Evolutionary conservation across 2,329 filamentous ascomycete genomes (phyloP), one percentile per base, ranked within the genome.

Genomic region (Aspergillus persii): DNA sequence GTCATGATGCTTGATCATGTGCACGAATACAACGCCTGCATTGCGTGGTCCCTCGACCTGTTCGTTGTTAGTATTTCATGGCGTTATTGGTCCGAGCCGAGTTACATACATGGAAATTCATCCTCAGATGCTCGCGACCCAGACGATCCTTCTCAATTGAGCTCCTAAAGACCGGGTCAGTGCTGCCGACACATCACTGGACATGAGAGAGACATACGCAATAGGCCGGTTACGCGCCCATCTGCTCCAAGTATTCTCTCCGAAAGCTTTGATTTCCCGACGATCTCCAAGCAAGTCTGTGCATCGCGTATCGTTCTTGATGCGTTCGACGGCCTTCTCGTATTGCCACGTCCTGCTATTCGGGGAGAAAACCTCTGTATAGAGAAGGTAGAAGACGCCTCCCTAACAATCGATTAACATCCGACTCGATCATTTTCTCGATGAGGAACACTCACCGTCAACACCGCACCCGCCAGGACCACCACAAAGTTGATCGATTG

Each of bases 401-500:
- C 87, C 87, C 89, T 92, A 66, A 23, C 49, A 52, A 55, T 26
- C 12, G 3, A 30, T 47, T 18, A 51, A 48, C 15, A 47, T 29
- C 49, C 8, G 9, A 47, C 36, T 29, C 18, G 49, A 50, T 46
- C 1, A 49, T 53, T 23, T 8, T 3, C 31, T 31, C 31, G 47
- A 48, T 3, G 3, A 9, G 12, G 29, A 41, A 41, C 44, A 67
- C 83, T 62, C 81, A 92, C 90, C 39, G 93, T 96, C 67, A 94
- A 80, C 36, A 87, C 83, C 9, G 93, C 77, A 29, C 94, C 94
- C 7, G 88, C 80, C 1, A 92, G 66, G 8, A 97, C 86, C 62
- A 97, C 77, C 65, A 89, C 83, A 65, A 96, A 86, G 76, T 98
- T 97, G 80, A 96, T 89, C 15, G 89, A 90, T 76, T 97, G 94